Evolutionary conservation across 192 early-diverging fungal species (phyloP).

Genomic region (Thoreauomyces humboldtii): DNA sequence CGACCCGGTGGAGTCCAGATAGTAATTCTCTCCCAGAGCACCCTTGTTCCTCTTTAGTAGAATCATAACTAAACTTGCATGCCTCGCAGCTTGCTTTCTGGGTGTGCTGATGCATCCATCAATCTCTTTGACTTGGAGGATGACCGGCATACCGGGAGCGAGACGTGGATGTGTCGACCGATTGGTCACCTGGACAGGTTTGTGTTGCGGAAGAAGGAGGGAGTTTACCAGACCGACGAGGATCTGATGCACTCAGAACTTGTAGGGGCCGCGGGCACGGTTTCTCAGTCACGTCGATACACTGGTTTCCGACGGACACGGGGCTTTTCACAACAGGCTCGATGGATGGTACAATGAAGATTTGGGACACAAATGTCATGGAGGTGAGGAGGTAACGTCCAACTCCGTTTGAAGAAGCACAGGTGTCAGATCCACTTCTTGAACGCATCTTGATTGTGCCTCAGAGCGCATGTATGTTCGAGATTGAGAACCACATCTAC

Average conservation of each 20-base stretch:
- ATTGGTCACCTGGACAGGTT: slow-evolving; percentile 37
- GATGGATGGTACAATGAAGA: slow-evolving; percentile 71
- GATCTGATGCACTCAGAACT: background rate
- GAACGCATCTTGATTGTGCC: background rate
- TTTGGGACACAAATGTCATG: slow-evolving; percentile 81
- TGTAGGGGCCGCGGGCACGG: slow-evolving; percentile 50
- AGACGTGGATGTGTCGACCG: slow-evolving; percentile 10
- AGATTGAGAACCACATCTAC: slow-evolving; percentile 65
- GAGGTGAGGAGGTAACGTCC: slow-evolving; percentile 37
- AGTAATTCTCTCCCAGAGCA: slow-evolving; percentile 39
- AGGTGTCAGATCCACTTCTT: background rate
- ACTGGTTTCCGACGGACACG: slow-evolving; percentile 82
- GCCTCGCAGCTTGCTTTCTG: slow-evolving; percentile 56
- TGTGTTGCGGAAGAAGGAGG: background rate
- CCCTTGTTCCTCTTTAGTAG: background rate
- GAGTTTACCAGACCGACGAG: too few species aligned
- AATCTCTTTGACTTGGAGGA: slow-evolving; percentile 64
- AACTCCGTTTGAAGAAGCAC: slow-evolving; percentile 12
- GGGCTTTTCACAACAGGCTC: slow-evolving; percentile 82
- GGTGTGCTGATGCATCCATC: slow-evolving; percentile 57
- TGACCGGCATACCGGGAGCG: background rate
- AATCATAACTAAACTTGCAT: too few species aligned
- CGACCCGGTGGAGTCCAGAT: slow-evolving; percentile 52
- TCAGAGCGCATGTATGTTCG: slow-evolving; percentile 62
- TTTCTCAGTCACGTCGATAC: slow-evolving; percentile 64